Evolutionary conservation across 805 yeast species (phyloP), one percentile per base, ranked within the genome.

Genomic region (Clavispora asparagi): DNA sequence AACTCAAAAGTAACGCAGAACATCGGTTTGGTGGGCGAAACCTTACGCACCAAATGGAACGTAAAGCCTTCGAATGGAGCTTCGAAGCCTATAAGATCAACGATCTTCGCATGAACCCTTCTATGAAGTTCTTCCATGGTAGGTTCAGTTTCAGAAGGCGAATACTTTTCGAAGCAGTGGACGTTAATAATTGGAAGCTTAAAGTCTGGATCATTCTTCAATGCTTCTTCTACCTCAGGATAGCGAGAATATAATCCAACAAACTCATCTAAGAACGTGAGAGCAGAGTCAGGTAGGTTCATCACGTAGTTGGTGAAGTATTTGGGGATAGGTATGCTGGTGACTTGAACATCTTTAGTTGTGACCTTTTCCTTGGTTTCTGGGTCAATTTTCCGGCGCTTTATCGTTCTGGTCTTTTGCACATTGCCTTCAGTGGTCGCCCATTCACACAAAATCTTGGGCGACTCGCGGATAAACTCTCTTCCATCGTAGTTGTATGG

Each of bases 1-100:
- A 94, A 72, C 57, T 65, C 64, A 65, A 91, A 91, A 7, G 90
- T 73, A 4, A 89, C 86, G 66, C 97, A 89, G 62, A 79, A 91
- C 99, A 94, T 94, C 30, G 92, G 92, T 61, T 94, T 94, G 6
- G 97, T 88, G 4, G 99, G 99, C 1, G 99, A 92, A 7, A 94
- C 99, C 62, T 83, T 84, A 61, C 99, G 81, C 9, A 94, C 99
- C 53, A 85, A 69, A 59, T 92, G 98, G 65, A 92, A 86, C 0
- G 66, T 59, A 33, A 86, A 65, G 0, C 68, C 61, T 4, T 72
- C 73, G 12, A 80, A 68, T 0, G 80, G 76, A 8, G 80, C 65
- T 0, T 77, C 70, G 55, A 59, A 74, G 2, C 73, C 70, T 32
- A 85, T 62, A 14, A 75, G 63, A 5, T 69, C 55, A 4, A 80